Conservation (phyloP, 1,139 yeast species). For the Candida albicans region DNA sequence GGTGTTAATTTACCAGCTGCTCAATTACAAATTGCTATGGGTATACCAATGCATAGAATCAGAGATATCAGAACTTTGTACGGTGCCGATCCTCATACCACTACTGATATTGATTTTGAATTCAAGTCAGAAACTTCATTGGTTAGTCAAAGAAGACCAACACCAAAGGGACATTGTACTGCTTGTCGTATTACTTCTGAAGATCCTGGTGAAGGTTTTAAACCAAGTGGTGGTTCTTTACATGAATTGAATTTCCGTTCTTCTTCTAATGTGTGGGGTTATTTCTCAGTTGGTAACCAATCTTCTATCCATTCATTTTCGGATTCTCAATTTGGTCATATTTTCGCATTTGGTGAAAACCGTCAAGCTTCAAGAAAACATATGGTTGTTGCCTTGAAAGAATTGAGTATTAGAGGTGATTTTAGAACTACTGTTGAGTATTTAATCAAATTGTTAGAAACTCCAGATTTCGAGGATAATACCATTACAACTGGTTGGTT, state of each 20-base stretch:
- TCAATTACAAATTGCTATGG: slow-evolving; percentile 98
- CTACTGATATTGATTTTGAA: slow-evolving; percentile 88
- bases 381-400: slow-evolving; percentile 98
- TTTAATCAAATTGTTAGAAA: slow-evolving; percentile 88
- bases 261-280: slow-evolving; percentile 98
- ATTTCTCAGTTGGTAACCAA: slow-evolving; percentile 93
- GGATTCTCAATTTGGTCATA: slow-evolving; percentile 98
- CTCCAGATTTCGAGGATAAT: slow-evolving; percentile 94
- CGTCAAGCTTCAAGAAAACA: slow-evolving; percentile 97
- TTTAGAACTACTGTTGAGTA: slow-evolving; percentile 97
- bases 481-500: slow-evolving; percentile 99
- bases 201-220: slow-evolving; percentile 99
- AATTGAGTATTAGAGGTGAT: slow-evolving; percentile 95
- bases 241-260: slow-evolving; percentile 96
- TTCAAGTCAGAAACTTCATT: slow-evolving; percentile 72
- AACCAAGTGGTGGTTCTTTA: slow-evolving; percentile 95
- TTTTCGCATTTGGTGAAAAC: slow-evolving; percentile 97
- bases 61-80: slow-evolving; percentile 88
- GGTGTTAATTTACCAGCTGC: slow-evolving; percentile 98
- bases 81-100: slow-evolving; percentile 93
- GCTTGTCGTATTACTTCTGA: slow-evolving; percentile 99
- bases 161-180: slow-evolving; percentile 96
- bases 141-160: slow-evolving; percentile 84
- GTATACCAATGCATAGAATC: slow-evolving; percentile 94
- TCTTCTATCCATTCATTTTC: slow-evolving; percentile 97